Evolutionary conservation across 139 green algal species (phyloP), one percentile per base, ranked within the genome.

Genomic region (Chlamydomonas asymmetrica): DNA sequence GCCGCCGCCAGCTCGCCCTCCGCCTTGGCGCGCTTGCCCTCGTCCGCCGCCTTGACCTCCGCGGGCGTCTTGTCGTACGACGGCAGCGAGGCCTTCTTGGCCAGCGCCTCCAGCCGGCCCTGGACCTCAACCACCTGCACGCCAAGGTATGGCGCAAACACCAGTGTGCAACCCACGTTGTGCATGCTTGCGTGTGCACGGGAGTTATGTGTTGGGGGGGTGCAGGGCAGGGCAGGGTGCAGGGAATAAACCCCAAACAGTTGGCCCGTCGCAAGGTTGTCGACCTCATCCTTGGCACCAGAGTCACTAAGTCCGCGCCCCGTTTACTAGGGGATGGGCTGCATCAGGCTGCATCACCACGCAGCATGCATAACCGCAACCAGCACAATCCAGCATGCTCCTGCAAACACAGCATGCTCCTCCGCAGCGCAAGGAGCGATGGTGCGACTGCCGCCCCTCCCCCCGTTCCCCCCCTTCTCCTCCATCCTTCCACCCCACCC

Each of bases 11-110:
- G 69, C 84, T 94, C 91, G 3, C 83, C 85, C 64, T 92, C 82
- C 37, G 82, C 54, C 59, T 89, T 90, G 23, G 72, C 70, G 37
- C 89, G 66, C 32, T 68, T 80, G 27, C 91, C 88, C 4, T 49
- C 52, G 48, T 96, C 88, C n/a, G 80, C 73, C 1, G 49, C 74
- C 66, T 74, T 65, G 29, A 97, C 84, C 3, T 79, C 82, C n/a
- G 85, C 85, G 13, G 93, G 93, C 7, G 93, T 97, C 64, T 91
- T 92, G 23, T 93, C 84, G 77, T 97, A 97, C n/a, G 60, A 57
- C 2, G 85, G 73, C 79, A 88, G 37, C 0, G 45, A 60, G 76
- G 90, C 87, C 60, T 87, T 88, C 75, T 88, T 88, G 20, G 76
- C 43, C 31, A 97, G 45, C 25, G 76, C 73, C 6, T 90, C 80